Conservation (phyloP, 306 rosid genomes). For the Malus sylvestris region DNA sequence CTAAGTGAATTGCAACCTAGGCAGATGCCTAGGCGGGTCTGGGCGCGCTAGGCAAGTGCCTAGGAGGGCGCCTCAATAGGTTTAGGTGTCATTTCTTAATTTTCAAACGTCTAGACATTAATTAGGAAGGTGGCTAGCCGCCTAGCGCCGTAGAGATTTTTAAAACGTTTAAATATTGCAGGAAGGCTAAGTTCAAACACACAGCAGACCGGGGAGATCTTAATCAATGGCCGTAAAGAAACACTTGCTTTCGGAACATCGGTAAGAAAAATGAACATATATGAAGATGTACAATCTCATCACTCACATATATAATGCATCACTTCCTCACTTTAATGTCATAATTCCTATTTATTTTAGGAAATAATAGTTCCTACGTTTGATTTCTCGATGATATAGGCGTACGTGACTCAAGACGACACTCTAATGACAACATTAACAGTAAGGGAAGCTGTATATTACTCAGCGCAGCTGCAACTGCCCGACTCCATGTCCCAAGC, state of each 20-base stretch:
- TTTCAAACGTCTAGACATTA: too few relatives aligned
- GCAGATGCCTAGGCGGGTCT: fast-evolving
- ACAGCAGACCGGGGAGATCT: constrained; percentile 40
- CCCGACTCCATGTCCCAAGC: constrained; percentile 47
- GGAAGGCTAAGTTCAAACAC: constrained; percentile 44
- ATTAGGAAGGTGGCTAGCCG: too few relatives aligned
- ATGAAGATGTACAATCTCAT: background rate
- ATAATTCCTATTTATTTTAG: background rate
- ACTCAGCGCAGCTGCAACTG: constrained; percentile 58
- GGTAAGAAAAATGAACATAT: constrained; percentile 16
- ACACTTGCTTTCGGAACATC: constrained; percentile 58
- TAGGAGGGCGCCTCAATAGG: too few relatives aligned
- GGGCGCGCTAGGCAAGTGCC: too few relatives aligned
- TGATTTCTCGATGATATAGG: constrained; percentile 18
- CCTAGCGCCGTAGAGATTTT: too few relatives aligned
- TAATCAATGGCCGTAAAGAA: constrained; percentile 49
- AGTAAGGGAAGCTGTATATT: constrained; percentile 42
- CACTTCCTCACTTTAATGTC: background rate
- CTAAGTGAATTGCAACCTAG: too few relatives aligned
- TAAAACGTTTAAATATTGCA: constrained; percentile 9
- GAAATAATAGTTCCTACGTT: background rate
- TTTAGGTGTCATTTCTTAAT: fast-evolving
- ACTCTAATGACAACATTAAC: constrained; percentile 50
- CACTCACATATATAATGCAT: background rate
- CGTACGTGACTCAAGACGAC: constrained; percentile 66